phyloP scores from a whole-genome alignment of 345 rosid species.

The Eucalyptus marginata region DNA sequence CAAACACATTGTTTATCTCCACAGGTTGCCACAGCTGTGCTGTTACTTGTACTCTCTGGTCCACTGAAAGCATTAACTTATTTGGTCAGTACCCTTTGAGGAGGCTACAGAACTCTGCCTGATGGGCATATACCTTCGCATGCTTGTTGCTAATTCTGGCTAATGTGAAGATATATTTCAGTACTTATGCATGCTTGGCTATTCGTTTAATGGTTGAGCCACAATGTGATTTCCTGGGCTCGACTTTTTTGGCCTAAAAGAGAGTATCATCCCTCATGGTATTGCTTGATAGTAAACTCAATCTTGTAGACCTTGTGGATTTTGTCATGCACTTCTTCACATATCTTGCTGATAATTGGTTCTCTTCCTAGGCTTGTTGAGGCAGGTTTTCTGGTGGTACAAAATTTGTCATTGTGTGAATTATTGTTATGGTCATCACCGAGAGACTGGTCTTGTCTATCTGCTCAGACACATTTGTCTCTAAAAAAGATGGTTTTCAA shows the following conservation, averaged over 20 bases:
- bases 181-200: not conserved
- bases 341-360: not conserved
- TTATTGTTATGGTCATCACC: not conserved
- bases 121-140: not conserved
- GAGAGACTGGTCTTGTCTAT: not conserved
- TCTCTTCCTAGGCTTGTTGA: not conserved
- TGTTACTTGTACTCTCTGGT: constrained; percentile 82
- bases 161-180: not conserved
- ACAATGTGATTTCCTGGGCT: not conserved
- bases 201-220: not conserved
- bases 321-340: not conserved
- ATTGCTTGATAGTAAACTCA: not conserved
- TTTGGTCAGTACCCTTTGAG: constrained; percentile 43
- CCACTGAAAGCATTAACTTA: constrained; percentile 79
- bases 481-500: not conserved
- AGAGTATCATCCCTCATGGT: not conserved
- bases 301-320: not conserved
- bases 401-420: not conserved
- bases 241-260: not conserved
- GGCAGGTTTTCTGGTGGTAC: not conserved
- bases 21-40: constrained; percentile 85
- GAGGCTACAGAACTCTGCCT: not conserved
- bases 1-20: not conserved
- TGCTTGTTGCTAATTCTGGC: not conserved
- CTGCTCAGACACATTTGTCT: not conserved